phyloP scores from a whole-genome alignment of 257 asterid genomes.

The Nicotiana knightiana region DNA sequence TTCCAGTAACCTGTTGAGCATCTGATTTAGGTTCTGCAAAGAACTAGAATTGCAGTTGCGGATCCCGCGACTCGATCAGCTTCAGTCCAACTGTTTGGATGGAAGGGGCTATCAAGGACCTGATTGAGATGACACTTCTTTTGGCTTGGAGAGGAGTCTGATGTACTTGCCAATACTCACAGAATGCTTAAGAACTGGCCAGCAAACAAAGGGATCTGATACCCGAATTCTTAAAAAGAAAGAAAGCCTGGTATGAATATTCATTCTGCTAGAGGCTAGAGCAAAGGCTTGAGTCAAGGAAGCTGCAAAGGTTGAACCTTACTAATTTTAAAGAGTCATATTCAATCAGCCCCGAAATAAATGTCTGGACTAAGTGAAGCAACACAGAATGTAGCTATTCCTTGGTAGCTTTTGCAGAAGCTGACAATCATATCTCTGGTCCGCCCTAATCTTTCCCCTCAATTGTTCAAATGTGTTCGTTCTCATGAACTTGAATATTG shows the following conservation, averaged over 20 bases:
- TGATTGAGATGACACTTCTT: too few species aligned
- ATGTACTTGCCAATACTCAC: too few species aligned
- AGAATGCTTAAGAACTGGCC: neutral
- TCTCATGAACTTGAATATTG: neutral
- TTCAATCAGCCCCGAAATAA: neutral
- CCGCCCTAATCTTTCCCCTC: neutral
- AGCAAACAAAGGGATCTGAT: neutral
- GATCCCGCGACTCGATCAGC: too few species aligned
- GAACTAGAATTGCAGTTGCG: neutral
- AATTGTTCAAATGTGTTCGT: neutral
- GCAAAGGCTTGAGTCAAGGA: neutral
- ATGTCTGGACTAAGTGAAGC: neutral
- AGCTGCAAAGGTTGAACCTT: neutral
- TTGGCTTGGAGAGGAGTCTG: too few species aligned
- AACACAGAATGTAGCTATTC: neutral
- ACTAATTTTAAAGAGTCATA: too few species aligned
- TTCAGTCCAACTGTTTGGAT: too few species aligned
- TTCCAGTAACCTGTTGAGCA: neutral
- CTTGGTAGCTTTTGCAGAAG: neutral
- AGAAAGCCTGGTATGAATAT: neutral
- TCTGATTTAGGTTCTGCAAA: neutral
- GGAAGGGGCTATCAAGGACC: too few species aligned
- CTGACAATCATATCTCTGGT: neutral
- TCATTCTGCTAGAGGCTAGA: neutral
- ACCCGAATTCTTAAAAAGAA: neutral